Evolutionary conservation across 1,139 yeast genomes (phyloP).

Genomic region (Debaryomyces psychrophilus): DNA sequence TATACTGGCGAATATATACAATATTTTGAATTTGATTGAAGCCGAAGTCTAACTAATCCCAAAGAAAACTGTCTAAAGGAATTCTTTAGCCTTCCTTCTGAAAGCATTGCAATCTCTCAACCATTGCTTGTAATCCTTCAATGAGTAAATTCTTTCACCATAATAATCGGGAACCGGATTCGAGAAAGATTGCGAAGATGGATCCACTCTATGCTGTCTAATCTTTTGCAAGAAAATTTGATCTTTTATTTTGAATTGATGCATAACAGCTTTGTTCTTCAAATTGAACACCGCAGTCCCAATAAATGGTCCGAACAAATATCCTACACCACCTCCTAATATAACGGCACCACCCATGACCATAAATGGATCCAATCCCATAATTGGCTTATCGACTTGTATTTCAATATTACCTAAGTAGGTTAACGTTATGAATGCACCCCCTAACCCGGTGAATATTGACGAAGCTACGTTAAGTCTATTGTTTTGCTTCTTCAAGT

Average conservation of each 20-base stretch:
- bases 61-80: conserved; percentile 44
- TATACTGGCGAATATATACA: conserved; percentile 4
- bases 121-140: conserved; percentile 92
- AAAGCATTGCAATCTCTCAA: conserved; percentile 91
- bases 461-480: conserved; percentile 71
- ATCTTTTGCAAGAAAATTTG: conserved; percentile 73
- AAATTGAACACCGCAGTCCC: conserved; percentile 72
- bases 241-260: conserved; percentile 62
- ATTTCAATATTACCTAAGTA: conserved; percentile 79
- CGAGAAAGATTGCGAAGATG: conserved; percentile 86
- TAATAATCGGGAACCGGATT: conserved; percentile 98
- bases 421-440: conserved; percentile 73
- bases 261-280: conserved; percentile 50
- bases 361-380: conserved; percentile 86
- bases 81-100: conserved; percentile 81
- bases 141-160: conserved; percentile 90
- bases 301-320: conserved; percentile 77
- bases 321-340: conserved; percentile 77
- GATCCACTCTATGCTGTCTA: conserved; percentile 82
- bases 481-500: conserved; percentile 74
- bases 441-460: conserved; percentile 63
- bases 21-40: background rate
- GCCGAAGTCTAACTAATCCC: background rate
- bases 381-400: conserved; percentile 77
- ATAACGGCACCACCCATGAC: conserved; percentile 69